Base-by-base conservation (phyloP, 2,329 filamentous ascomycete species). In the Xylariaceae sp. region DNA sequence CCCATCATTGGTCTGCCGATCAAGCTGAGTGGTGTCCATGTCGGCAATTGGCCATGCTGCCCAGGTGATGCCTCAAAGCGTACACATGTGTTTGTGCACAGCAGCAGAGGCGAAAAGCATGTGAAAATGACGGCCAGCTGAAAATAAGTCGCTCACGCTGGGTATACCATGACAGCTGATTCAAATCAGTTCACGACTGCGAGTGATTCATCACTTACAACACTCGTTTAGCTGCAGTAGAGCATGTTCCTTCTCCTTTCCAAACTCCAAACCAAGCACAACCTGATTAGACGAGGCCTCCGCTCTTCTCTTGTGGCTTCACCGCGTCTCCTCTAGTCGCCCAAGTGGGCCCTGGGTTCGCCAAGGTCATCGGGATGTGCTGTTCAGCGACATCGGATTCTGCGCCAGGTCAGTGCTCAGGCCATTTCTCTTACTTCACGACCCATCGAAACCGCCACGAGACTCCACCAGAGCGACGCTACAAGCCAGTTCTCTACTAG, bases 341-440 rank as follows among this genome's bases (percentile, higher is more conserved):
- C 47, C 20, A 36, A 53, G 53, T 56, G 53, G 56, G 29, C 32
- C 45, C 24, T 23, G 29, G 24, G 21, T 35, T 26, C 33, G 29
- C 53, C 45, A 53, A 41, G 45, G 30, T 44, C 47, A 33, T 45
- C 43, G 18, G 29, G n/a, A 32, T 53, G 41, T 15, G 39, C 21
- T 44, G 49, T 54, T 39, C 49, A 60, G 58, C 58, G 58, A 59
- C 50, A 60, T 60, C 58, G 58, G 58, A 39, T 52, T 54, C 52
- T 42, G 35, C 54, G 40, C 54, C 27, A 20, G n/a, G n/a, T n/a
- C n/a, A n/a, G n/a, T n/a, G n/a, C n/a, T n/a, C 30, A 39, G 21
- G 30, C 16, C 26, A 29, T 46, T 41, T 5, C 32, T 15, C n/a
- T 35, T 29, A 16, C 33, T 23, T 26, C 21, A 24, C 18, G 36